Base-by-base conservation (phyloP, 495 filamentous ascomycete genomes). In the Podospora bellae-mahoneyi region DNA sequence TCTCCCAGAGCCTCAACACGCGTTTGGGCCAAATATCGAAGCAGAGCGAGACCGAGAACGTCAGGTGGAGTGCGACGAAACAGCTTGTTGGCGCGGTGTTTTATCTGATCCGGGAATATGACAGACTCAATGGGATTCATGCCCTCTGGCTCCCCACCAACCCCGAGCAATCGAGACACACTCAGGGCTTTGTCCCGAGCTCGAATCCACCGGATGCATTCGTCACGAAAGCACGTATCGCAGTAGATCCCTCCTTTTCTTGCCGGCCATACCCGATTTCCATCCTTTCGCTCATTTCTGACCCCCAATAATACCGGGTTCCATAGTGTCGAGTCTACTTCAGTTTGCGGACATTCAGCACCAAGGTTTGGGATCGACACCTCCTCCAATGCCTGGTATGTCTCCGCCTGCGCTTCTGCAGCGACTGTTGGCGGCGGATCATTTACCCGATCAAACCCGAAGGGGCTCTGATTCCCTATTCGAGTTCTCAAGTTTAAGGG, bases 171-270 rank as follows among this genome's bases (percentile, higher is more conserved):
- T 19, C 55, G 55, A 26, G 55, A 20, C 1, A 20, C 55, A 4
- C 15, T 19, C 39, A 66, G 4, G 58, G 19, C 53, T 2, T 1
- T 62, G 18, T 44, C 53, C 20, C 60, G 34, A 19, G 32, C 63
- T 3, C 65, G 55, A 9, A 59, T 5, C 56, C 19, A 53, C 4
- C 64, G 55, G 18, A 32, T 60, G 32, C 53, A 64, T 26, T 64
- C 62, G 48, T 26, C 23, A 34, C 28, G 62, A 56, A 64, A 67
- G 68, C 56, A 66, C 7, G 55, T 18, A 23, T 65, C 27, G 57
- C 62, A 69, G 56, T 65, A 61, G 32, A 64, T n/a, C 19, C 30
- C 48, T n/a, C 68, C 61, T 7, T 3, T n/a, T n/a, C 6, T 6
- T 4, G 60, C 54, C 19, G 65, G 66, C 54, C 65, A 64, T 30